These are phyloP conservation scores for Exophiala sp. DNA, from an alignment of 2,329 filamentous ascomycete genomes.

Conservation along the genomic window DNA sequence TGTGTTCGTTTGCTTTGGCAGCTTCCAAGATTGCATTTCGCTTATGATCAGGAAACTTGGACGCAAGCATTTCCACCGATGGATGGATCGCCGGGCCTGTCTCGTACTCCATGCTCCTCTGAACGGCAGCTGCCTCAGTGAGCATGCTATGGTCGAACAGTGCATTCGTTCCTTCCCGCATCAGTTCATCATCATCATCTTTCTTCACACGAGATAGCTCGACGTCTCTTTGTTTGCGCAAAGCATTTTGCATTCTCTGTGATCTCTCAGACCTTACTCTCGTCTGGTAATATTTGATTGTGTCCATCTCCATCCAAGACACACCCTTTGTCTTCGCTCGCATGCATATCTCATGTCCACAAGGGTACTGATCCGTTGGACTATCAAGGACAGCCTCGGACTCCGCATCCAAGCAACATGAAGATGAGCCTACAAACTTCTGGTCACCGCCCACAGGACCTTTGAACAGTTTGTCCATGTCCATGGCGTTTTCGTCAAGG, in stretches of 20 bases:
- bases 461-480: slow-evolving; percentile 22
- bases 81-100: background rate
- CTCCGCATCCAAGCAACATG: slow-evolving; percentile 22
- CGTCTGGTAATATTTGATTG: slow-evolving; percentile 27
- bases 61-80: slow-evolving; percentile 14
- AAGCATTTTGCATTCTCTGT: slow-evolving; percentile 24
- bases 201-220: slow-evolving; percentile 25
- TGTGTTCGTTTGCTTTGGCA: slow-evolving; percentile 24
- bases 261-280: slow-evolving; percentile 25
- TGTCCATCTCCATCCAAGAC: slow-evolving; percentile 28
- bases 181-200: slow-evolving; percentile 22
- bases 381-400: slow-evolving; percentile 2
- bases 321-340: slow-evolving; percentile 25
- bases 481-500: slow-evolving; percentile 22
- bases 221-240: slow-evolving; percentile 29
- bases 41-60: slow-evolving; percentile 20
- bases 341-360: slow-evolving; percentile 25
- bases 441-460: slow-evolving; percentile 22
- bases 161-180: slow-evolving; percentile 14
- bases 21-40: slow-evolving; percentile 24
- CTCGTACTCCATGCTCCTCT: background rate
- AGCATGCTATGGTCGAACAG: slow-evolving; percentile 12
- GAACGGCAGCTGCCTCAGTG: background rate
- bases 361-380: slow-evolving; percentile 5
- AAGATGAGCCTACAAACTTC: slow-evolving; percentile 21